Evolutionary conservation across 352 stramenopile species (phyloP).

Genomic region (Globisporangium polare): DNA sequence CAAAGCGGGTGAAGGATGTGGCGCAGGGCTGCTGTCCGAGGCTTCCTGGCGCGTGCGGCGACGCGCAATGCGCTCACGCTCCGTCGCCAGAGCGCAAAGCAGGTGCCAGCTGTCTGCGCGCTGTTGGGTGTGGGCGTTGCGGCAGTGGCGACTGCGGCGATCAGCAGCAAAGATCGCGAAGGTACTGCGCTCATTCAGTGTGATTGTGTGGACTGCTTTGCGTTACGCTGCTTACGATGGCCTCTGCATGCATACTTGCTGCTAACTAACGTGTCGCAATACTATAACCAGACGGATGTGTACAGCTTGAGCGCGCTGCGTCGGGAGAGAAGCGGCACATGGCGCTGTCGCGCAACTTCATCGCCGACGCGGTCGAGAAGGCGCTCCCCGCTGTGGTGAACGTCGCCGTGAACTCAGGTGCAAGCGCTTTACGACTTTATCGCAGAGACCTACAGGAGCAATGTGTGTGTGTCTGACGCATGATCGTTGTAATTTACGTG

Average conservation of each 20-base stretch:
- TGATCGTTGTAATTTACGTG: not conserved
- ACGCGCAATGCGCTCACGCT: not conserved
- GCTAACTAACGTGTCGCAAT: not conserved
- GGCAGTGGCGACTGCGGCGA: not conserved
- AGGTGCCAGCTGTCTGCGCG: slow-evolving; percentile 5
- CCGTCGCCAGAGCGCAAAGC: not conserved
- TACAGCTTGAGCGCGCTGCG: slow-evolving; percentile 20
- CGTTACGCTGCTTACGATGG: not conserved
- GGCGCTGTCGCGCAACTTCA: slow-evolving; percentile 74
- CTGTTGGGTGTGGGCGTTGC: slow-evolving; percentile 1
- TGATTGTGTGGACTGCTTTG: not conserved
- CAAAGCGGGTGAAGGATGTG: slow-evolving; percentile 1
- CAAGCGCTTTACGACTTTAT: not conserved
- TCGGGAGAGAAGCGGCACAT: slow-evolving; percentile 8
- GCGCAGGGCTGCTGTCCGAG: not conserved
- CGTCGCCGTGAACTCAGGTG: slow-evolving; percentile 71
- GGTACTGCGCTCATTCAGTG: not conserved
- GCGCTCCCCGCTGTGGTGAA: slow-evolving; percentile 88
- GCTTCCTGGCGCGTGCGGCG: slow-evolving; percentile 5
- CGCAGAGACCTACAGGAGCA: not conserved
- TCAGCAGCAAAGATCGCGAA: slow-evolving; percentile 11
- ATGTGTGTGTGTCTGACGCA: not conserved
- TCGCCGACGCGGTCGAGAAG: slow-evolving; percentile 87
- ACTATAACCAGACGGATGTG: slow-evolving; percentile 13
- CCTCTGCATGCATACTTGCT: not conserved